phyloP scores from a whole-genome alignment of 2,329 filamentous ascomycete species.

The Escovopsis sp. region DNA sequence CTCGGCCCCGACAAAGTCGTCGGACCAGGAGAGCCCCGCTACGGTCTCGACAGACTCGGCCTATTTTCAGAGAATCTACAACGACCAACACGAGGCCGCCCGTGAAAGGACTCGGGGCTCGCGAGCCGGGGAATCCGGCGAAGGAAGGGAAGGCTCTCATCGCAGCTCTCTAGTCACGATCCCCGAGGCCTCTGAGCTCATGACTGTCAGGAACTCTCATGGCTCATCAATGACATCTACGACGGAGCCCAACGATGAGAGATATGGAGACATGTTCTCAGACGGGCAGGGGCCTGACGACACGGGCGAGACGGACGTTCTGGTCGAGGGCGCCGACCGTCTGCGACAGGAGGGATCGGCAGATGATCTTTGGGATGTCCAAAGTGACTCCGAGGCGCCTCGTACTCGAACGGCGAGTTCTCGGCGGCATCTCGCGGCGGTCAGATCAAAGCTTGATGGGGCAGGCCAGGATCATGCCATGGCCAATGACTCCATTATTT shows the following conservation, averaged over 20 bases:
- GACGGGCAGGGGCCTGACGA: constrained; percentile 10
- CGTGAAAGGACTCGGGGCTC: constrained; percentile 8
- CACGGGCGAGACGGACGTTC: constrained; percentile 20
- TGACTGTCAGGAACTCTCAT: constrained; percentile 13
- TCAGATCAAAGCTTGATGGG: too few relatives aligned
- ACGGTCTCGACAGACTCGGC: constrained; percentile 31
- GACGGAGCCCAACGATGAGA: constrained; percentile 14
- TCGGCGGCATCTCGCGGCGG: too few relatives aligned
- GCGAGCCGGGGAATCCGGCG: background rate
- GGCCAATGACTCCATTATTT: too few relatives aligned
- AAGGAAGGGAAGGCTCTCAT: background rate
- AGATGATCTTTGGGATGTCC: constrained; percentile 28
- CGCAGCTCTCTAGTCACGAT: constrained; percentile 6
- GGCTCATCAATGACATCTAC: constrained; percentile 13
- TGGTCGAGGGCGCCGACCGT: background rate
- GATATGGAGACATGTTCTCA: constrained; percentile 4
- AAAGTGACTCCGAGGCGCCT: constrained; percentile 22
- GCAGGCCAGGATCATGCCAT: too few relatives aligned
- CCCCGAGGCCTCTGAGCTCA: constrained; percentile 11
- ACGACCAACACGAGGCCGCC: constrained; percentile 26
- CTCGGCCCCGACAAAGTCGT: constrained; percentile 8
- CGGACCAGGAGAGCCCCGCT: constrained; percentile 13
- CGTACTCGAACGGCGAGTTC: background rate
- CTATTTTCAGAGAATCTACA: constrained; percentile 32
- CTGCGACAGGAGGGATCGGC: background rate